Evolutionary conservation across 768 basidiomycete genomes (phyloP), one percentile per base, ranked within the genome.

Genomic region (Rhizopogon vulgaris): DNA sequence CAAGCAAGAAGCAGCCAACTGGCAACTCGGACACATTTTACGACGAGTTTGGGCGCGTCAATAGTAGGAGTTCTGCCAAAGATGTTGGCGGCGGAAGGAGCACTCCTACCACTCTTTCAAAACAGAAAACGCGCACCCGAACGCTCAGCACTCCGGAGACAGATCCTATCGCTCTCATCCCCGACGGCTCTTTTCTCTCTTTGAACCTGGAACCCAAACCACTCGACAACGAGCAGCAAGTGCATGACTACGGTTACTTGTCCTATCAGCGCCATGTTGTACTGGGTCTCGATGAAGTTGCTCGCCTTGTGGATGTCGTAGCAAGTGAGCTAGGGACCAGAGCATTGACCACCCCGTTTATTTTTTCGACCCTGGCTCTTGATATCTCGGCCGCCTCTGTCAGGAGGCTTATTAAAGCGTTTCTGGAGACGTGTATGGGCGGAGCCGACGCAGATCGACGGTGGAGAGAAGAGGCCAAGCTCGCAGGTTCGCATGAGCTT

Each of bases 341-440:
- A 60, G 88, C 84, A 60, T 77, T 96, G 54, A 85, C 86, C 18
- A 92, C 90, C 3, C 94, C 94, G 18, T 86, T 96, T 70, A 84
- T 97, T 56, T 95, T 97, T 73, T 90, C 90, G 36, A 83, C 81
- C 27, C 81, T 87, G 58, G 93, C 93, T 14, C 82, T 97, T 54
- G 94, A 96, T 61, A 76, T 94, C 38, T 87, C 83, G 39, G 72
- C 83, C 6, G 72, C 82, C n/a, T 79, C 83, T 32, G 82, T 92
- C 60, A 84, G 79, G 60, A 74, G 85, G 46, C 78, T 97, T 49
- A 84, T 95, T 55, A 76, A 81, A n/a, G 71, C 84, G 6, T 97
- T 94, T 70, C 69, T 96, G n/a, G 72, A 76, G 38, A 83, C 82
- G 5, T 86, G 84, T 59, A 30, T 54, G 64, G 49, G 63, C 56